These are phyloP conservation scores for Aphanomyces astaci DNA, from an alignment of 352 stramenopile species.

Conservation along the genomic window DNA sequence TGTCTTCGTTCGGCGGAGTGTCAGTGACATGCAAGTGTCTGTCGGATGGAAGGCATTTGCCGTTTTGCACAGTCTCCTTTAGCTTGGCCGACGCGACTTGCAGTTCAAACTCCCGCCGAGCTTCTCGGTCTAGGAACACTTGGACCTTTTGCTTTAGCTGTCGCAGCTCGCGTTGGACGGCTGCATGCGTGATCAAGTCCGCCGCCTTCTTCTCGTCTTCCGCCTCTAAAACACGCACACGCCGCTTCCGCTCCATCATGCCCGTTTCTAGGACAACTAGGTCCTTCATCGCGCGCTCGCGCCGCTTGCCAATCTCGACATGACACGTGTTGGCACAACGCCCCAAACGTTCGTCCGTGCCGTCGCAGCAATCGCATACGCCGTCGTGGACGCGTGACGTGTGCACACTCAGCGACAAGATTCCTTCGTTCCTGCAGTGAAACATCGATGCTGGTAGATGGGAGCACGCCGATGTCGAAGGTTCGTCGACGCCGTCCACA, in stretches of 20 bases:
- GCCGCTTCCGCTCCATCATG: constrained; percentile 32
- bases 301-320: constrained; percentile 31
- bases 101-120: constrained; percentile 8
- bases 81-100: constrained; percentile 13
- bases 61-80: neutral
- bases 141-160: constrained; percentile 42
- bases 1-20: no score
- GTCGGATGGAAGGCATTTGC: constrained; percentile 3
- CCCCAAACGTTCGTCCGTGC: constrained; percentile 77
- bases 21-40: neutral
- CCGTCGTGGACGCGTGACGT: constrained; percentile 78
- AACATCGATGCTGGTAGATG: constrained; percentile 28
- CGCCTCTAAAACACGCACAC: constrained; percentile 35
- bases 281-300: constrained; percentile 30
- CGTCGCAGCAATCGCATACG: constrained; percentile 98
- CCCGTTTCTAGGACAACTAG: constrained; percentile 43
- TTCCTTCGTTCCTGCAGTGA: constrained; percentile 17
- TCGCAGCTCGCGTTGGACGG: constrained; percentile 28
- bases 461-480: constrained; percentile 69
- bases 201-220: constrained; percentile 28
- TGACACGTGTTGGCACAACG: constrained; percentile 40
- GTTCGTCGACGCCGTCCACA: constrained; percentile 85
- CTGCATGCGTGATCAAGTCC: constrained; percentile 32
- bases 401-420: constrained; percentile 44
- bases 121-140: constrained; percentile 43